Conservation (phyloP, 176 grass and related monocot species). For the Musa acuminata region DNA sequence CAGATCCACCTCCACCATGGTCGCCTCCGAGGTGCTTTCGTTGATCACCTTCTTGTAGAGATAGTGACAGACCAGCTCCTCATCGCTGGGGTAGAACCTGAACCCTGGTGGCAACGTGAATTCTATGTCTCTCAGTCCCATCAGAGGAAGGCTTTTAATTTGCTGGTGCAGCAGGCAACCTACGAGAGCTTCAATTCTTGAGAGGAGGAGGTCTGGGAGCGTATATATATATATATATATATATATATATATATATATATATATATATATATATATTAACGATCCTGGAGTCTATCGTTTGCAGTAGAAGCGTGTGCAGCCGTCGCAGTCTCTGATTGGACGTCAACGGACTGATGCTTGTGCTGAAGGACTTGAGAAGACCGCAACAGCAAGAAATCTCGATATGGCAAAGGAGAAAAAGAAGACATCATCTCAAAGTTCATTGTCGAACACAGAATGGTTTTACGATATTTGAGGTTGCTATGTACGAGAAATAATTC, state of each 20-base stretch:
- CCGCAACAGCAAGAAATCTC: slow-evolving; percentile 21
- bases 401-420: no score
- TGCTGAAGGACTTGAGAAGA: slow-evolving; percentile 21
- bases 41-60: slow-evolving; percentile 68
- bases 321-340: slow-evolving; percentile 10
- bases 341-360: slow-evolving; percentile 4
- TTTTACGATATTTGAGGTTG: background rate
- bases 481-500: background rate
- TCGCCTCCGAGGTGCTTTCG: slow-evolving; percentile 34
- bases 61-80: slow-evolving; percentile 78
- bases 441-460: background rate
- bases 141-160: background rate
- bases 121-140: slow-evolving; percentile 63
- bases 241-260: no score
- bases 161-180: no score
- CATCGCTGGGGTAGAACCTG: slow-evolving; percentile 71
- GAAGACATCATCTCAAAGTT: no score
- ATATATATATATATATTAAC: background rate
- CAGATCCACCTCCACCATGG: slow-evolving; percentile 66
- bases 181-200: slow-evolving; percentile 11
- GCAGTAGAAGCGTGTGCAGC: background rate
- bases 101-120: slow-evolving; percentile 57
- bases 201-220: slow-evolving; percentile 10
- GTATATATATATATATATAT: slow-evolving; percentile 23
- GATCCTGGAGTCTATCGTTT: no score